These are phyloP conservation scores for Capsicum rhomboideum DNA, from an alignment of 257 asterid genomes.

Conservation along the genomic window DNA sequence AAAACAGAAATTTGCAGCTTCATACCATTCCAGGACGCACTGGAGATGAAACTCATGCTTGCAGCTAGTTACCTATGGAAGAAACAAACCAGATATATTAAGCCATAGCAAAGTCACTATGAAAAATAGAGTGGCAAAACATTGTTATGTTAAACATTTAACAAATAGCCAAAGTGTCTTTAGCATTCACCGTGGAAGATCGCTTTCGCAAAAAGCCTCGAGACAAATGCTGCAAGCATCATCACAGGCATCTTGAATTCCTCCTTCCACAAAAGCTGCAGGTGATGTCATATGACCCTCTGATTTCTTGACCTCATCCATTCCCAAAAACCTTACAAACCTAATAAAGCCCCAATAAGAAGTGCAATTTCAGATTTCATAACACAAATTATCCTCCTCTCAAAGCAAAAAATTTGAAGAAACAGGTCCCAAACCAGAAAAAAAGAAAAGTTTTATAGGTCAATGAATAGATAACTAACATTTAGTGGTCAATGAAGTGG, in stretches of 20 bases:
- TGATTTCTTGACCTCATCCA: conserved; percentile 45
- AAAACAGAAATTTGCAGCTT: not conserved
- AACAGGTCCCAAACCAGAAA: not conserved
- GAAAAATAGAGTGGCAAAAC: not conserved
- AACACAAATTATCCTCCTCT: not conserved
- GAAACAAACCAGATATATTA: not conserved
- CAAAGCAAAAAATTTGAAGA: not conserved
- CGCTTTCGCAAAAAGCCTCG: conserved; percentile 64
- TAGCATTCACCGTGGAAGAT: conserved; percentile 60
- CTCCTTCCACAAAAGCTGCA: conserved; percentile 97
- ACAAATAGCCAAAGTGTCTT: not conserved
- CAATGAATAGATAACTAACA: not conserved
- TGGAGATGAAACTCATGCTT: conserved; percentile 92
- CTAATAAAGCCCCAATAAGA: conserved; percentile 1
- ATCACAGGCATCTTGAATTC: conserved; percentile 87
- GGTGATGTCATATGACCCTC: conserved; percentile 64
- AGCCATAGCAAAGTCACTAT: not conserved
- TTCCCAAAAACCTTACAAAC: conserved; percentile 27
- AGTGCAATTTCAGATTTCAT: not conserved
- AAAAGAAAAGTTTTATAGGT: not conserved
- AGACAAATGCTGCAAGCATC: conserved; percentile 98
- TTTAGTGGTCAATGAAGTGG: too few species aligned
- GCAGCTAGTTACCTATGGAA: conserved; percentile 62
- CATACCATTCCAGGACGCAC: conserved; percentile 91
- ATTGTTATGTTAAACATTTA: not conserved